Base-by-base conservation (phyloP, 2,329 filamentous ascomycete species). In the Coniochaeta hoffmannii region DNA sequence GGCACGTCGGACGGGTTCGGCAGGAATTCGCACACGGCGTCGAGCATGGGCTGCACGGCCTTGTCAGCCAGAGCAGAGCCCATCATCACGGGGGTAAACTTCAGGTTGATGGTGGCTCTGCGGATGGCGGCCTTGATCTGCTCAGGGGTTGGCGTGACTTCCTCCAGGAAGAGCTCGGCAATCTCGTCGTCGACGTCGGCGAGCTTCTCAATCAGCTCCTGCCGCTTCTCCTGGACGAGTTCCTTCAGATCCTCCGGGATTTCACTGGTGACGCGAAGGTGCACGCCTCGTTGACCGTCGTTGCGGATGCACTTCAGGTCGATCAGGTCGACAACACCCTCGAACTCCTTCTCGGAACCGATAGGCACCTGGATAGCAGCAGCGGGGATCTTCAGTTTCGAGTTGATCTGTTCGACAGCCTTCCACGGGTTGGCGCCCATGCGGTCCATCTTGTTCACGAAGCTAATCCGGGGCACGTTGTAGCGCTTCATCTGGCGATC, bases 361-460 rank as follows among this genome's bases (percentile, higher is more conserved):
- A 99, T 97, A 10, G 94, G 94, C 24, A 99, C 85, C 73, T 99
- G 94, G 44, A 99, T 81, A 17, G 94, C 94, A 12, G 94, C 94
- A 32, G 94, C 94, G 31, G 89, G 86, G 54, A 97, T 87, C 75
- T 92, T 92, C 60, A 99, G 83, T 76, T 99, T 99, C 65, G 86
- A 83, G 76, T 96, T 97, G 79, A 99, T 97, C 75, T 97, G 92
- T 38, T 99, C 93, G 56, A 99, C 86, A 9, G 91, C 92, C 75
- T 96, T 97, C 85, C 92, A 99, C 9, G 94, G 94, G 69, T 99
- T 97, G 61, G 94, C 90, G 58, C 94, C 94, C 88, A 97, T 97
- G 62, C 94, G 88, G 69, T 99, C 94, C 93, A 99, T 97, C 81
- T 99, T 99, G 79, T 99, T 99, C 70, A 99, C 85, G 68, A 99